Evolutionary conservation across 371 early-diverging fungal genomes (phyloP), one percentile per base, ranked within the genome.

Genomic region (Dentiscutata heterogama): DNA sequence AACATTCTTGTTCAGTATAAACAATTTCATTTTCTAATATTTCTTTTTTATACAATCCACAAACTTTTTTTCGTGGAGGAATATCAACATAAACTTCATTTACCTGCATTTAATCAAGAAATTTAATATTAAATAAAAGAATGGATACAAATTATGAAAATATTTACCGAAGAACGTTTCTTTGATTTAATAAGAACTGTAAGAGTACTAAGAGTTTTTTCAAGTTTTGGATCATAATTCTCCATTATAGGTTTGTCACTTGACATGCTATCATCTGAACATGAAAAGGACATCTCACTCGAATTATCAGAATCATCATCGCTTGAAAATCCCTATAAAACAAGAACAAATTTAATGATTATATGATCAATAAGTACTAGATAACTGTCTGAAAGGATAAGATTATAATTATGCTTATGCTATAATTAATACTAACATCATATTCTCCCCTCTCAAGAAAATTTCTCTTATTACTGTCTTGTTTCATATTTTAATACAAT

Each of bases 1-100:
- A 22, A n/a, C 70, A 70, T n/a, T 70, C 39, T 42, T 42, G n/a
- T 16, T 70, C 70, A 70, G 25, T 70, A 70, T 39, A 22, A n/a
- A 18, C n/a, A 39, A 39, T 39, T 46, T 35, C 46, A 10, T 10
- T 39, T 22, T 39, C 70, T 11, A 14, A 20, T 20, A 39, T 31
- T 22, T n/a, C 22, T 3, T 35, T 22, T 25, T 70, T 70, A 42
- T 70, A 70, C 2, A 22, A 31, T 20, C 22, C 39, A 39, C 70
- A 20, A 14, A 70, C 70, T 22, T 70, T 70, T 70, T 70, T 70
- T n/a, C 35, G 35, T 14, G 70, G n/a, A 20, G 70, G 70, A 10
- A 70, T n/a, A 10, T 70, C 70, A 11, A 70, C 46, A 70, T 39
- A 70, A 70, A 70, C 42, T 42, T 70, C 58, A 20, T 58, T 58